These are phyloP conservation scores for Puya raimondii DNA, from an alignment of 176 grass and related monocot genomes.

Conservation along the genomic window DNA sequence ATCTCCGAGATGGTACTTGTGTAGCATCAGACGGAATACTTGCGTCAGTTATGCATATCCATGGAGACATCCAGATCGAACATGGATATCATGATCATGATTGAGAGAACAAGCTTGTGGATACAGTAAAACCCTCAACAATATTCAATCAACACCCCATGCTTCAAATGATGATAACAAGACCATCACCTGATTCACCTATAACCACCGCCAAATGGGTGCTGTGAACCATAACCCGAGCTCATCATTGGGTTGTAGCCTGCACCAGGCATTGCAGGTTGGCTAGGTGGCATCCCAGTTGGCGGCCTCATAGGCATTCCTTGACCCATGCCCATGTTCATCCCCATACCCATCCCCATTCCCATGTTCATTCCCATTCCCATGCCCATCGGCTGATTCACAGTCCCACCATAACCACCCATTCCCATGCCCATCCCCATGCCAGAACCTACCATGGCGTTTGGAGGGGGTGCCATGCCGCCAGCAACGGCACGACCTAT, in stretches of 20 bases:
- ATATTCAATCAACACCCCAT: neutral
- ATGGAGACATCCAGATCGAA: conserved; percentile 37
- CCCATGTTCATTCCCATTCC: conserved; percentile 54
- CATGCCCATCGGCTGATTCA: conserved; percentile 17
- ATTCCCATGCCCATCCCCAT: conserved; percentile 37
- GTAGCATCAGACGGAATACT: conserved; percentile 2
- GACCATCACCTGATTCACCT: conserved; percentile 37
- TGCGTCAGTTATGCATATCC: neutral
- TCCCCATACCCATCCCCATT: conserved; percentile 45
- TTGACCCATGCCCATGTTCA: conserved; percentile 46
- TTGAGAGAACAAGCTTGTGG: conserved; percentile 7
- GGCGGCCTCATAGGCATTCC: conserved; percentile 60
- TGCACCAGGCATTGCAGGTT: conserved; percentile 35
- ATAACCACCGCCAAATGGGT: conserved; percentile 65
- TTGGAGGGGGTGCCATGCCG: conserved; percentile 39
- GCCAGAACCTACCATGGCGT: conserved; percentile 40
- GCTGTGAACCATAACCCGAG: conserved; percentile 58
- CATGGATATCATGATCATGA: conserved; percentile 31
- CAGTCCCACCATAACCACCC: conserved; percentile 5
- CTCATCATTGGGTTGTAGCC: conserved; percentile 78
- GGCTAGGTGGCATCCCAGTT: conserved; percentile 48
- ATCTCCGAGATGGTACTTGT: conserved; percentile 17
- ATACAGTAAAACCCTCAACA: conserved; percentile 4
- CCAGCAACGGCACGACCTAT: conserved; percentile 47
- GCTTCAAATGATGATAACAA: neutral